Evolutionary conservation across 805 yeast genomes (phyloP), one percentile per base, ranked within the genome.

Genomic region (Blastobotrys parvus): DNA sequence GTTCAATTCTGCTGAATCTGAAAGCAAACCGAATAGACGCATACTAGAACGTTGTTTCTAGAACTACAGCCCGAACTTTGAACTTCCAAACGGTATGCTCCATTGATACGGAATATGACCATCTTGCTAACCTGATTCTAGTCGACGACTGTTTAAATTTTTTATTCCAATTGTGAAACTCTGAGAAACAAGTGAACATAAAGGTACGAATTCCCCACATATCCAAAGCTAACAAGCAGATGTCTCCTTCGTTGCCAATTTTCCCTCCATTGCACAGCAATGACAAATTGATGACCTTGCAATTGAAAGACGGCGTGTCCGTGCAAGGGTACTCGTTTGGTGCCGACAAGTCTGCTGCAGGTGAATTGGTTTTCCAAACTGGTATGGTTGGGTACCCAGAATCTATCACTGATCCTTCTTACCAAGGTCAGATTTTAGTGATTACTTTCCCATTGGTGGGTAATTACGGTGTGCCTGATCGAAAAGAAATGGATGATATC

Each of bases 311-410:
- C 63, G 96, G 96, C 54, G 65, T 78, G 50, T 77, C 80, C 45
- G 74, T 90, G 56, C 92, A 87, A 68, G 98, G 98, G 68, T 87
- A 83, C 70, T 90, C 97, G 17, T 92, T 92, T 59, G 98, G 98
- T 73, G 95, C 97, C 44, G 81, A 81, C 49, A 77, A 73, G 47
- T 64, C 95, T 20, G 78, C 80, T 45, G 94, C 97, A 45, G 98
- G 98, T 75, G 98, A 92, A 70, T 78, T 94, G 57, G 98, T 92
- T 48, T 92, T 92, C 78, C 97, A 94, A 69, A 92, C 98, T 50
- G 97, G 98, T 72, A 89, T 92, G 96, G 97, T 92, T 55, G 98
- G 98, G 49, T 92, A 92, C 65, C 98, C 97, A 34, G 98, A 92
- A 68, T 80, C 97, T 42, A 78, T 92, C 65, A 88, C 98, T 33